Base-by-base conservation (phyloP, 2,329 filamentous ascomycete species). In the Ceratocystis huliohia region DNA sequence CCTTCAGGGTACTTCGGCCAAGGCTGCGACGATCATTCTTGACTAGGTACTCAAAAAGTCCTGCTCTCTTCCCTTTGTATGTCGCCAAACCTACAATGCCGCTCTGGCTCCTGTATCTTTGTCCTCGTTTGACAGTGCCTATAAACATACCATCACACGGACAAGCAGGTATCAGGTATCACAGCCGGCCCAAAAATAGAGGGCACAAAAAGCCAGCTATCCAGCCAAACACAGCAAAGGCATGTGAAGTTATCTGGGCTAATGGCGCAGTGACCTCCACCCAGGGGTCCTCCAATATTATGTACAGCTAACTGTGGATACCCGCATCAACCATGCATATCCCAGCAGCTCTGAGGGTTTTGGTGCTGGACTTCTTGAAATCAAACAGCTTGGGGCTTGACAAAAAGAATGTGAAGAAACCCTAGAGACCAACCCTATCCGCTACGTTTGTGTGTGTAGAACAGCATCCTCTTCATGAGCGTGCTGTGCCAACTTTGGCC, bases 1-100 rank as follows among this genome's bases (percentile, higher is more conserved):
- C 44, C 25, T 30, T 25, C 44, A 63, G 61, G 61, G 61, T 50
- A 63, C 41, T 63, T 63, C 44, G 25, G 61, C 13, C 61, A 48
- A 50, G 41, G 17, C 61, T 28, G 61, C 44, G 61, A 37, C 44
- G 61, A 63, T 50, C 61, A 48, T n/a, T 33, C 44, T n/a, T 46
- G 22, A 50, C 25, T 15, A 63, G 33, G 61, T 48, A 30, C 44
- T 15, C 61, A n/a, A 63, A 63, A 63, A 48, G 61, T 63, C 44
- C 41, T 48, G 53, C 25, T 15, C 53, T 28, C 5, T 57, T 10
- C 53, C 17, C 53, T 10, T 28, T n/a, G 8, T 25, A 28, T 20
- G 20, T 48, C 37, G 13, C 37, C 10, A 41, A 41, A 41, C 10
- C 13, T 13, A 4, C 37, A 41, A 13, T 41, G 10, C 37, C 37